Conservation (phyloP, 1,139 yeast genomes). For the Lodderomyces margitis region DNA sequence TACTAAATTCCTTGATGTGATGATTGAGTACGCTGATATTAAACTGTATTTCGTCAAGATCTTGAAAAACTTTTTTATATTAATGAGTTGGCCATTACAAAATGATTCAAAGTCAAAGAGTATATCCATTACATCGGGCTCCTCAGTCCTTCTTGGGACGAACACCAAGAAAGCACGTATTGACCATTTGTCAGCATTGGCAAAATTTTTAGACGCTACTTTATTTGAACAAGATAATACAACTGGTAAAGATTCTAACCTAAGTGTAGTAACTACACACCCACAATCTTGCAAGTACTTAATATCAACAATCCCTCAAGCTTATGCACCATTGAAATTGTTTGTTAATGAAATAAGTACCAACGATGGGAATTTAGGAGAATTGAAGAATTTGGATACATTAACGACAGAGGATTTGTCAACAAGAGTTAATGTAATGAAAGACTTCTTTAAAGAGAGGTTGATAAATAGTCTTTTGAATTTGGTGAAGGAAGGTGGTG, state of each 20-base stretch:
- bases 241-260: not conserved
- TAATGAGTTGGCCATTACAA: constrained; percentile 59
- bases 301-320: constrained; percentile 53
- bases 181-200: constrained; percentile 44
- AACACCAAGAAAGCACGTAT: constrained; percentile 39
- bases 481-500: constrained; percentile 72
- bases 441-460: constrained; percentile 51
- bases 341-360: constrained; percentile 35
- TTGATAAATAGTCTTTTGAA: constrained; percentile 51
- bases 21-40: constrained; percentile 52
- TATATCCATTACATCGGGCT: constrained; percentile 45
- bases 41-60: constrained; percentile 60
- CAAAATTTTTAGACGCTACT: constrained; percentile 40
- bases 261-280: constrained; percentile 27
- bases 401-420: constrained; percentile 55
- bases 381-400: constrained; percentile 31
- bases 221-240: constrained; percentile 21
- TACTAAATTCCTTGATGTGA: constrained; percentile 56
- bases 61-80: constrained; percentile 52
- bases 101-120: constrained; percentile 44
- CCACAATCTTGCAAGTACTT: constrained; percentile 51
- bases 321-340: constrained; percentile 57
- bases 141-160: constrained; percentile 33
- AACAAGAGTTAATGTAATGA: constrained; percentile 57
- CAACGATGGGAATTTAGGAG: constrained; percentile 24